These are phyloP conservation scores for Inga oerstediana DNA, from an alignment of 306 rosid species.

Conservation along the genomic window DNA sequence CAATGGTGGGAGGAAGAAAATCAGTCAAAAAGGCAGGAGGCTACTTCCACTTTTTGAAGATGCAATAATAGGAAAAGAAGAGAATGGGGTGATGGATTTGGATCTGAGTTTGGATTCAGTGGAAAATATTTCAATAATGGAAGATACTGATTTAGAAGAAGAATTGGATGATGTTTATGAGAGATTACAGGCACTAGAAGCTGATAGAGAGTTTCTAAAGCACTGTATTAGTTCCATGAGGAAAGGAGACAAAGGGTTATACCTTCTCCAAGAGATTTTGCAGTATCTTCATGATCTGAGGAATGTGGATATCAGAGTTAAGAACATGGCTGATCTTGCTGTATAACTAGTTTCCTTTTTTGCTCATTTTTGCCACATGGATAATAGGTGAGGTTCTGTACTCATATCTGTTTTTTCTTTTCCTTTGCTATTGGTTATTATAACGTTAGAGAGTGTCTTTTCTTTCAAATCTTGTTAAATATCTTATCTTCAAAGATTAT, in stretches of 20 bases:
- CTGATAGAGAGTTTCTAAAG: conserved; percentile 90
- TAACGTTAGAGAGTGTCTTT: neutral
- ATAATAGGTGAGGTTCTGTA: conserved; percentile 45
- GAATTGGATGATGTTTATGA: conserved; percentile 80
- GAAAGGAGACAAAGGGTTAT: conserved; percentile 86
- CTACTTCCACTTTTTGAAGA: conserved; percentile 50
- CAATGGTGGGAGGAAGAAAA: conserved; percentile 65
- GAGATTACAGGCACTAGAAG: conserved; percentile 85
- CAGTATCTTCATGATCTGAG: conserved; percentile 91
- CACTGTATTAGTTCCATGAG: conserved; percentile 82
- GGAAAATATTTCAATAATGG: conserved; percentile 33
- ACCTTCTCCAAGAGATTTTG: conserved; percentile 60
- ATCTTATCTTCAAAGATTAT: neutral
- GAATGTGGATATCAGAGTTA: conserved; percentile 70
- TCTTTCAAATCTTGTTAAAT: neutral
- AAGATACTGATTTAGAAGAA: conserved; percentile 52
- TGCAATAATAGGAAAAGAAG: conserved; percentile 52
- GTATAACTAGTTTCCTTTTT: conserved; percentile 28
- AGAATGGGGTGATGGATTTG: conserved; percentile 35
- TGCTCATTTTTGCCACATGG: conserved; percentile 31
- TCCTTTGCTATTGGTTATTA: neutral
- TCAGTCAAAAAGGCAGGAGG: conserved; percentile 53
- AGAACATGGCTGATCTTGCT: conserved; percentile 50
- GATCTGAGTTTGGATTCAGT: conserved; percentile 29
- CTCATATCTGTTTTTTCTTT: neutral